Percentiles rank a stretch among this genome's conserved stretches.
These are phyloP conservation scores for Lentinula sp. DNA, from an alignment of 768 basidiomycete genomes.

Conservation along the genomic window DNA sequence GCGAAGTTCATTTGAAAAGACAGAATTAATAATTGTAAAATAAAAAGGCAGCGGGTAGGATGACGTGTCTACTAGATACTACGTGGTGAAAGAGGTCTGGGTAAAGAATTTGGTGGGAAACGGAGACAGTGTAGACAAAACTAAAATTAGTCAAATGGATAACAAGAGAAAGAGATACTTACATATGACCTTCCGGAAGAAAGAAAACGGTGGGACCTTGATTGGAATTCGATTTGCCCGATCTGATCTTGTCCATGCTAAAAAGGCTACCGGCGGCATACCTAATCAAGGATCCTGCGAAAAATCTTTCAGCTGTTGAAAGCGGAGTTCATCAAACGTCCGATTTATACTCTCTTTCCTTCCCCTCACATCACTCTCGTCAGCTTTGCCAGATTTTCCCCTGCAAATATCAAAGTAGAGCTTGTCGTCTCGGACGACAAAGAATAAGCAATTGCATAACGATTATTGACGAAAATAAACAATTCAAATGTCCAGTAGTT, in stretches of 20 bases:
- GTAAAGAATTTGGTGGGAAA: neutral
- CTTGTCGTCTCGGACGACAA: neutral
- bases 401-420: neutral
- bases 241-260: neutral
- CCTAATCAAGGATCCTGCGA: neutral
- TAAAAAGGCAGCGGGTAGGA: neutral
- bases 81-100: neutral
- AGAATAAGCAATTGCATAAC: neutral
- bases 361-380: neutral
- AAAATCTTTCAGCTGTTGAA: neutral
- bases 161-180: neutral
- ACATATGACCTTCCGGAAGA: neutral
- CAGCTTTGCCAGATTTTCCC: neutral
- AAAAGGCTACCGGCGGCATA: neutral
- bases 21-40: neutral
- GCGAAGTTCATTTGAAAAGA: neutral
- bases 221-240: neutral
- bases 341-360: neutral
- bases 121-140: neutral
- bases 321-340: neutral
- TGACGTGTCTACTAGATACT: neutral
- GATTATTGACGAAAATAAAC: neutral
- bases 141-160: too few species aligned
- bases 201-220: neutral
- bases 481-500: conserved; percentile 1